Base-by-base conservation (phyloP, 78 protist genomes). In the Monocercomonoides exilis region DNA sequence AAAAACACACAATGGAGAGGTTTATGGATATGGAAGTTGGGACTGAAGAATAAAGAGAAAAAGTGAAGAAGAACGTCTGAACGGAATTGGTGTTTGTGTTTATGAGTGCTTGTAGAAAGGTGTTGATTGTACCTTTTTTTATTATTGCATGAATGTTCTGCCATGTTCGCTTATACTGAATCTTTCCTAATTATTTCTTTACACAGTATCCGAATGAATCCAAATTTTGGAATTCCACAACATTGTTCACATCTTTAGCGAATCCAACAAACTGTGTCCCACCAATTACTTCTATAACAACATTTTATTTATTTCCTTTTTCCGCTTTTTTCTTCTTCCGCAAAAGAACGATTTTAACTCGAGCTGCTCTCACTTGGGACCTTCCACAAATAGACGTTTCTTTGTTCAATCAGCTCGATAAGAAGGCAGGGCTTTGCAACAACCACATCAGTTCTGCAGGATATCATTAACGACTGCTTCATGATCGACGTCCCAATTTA, bases 261-360 rank as follows among this genome's bases (percentile, higher is more conserved):
- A 46, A 88, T n/a, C 93, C 86, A 86, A 91, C 54, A 54, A 81
- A 33, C 84, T 89, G 88, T 91, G 89, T 91, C 84, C 85, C 87
- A 77, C 89, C 93, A 6, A 91, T 91, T 54, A 89, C 93, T 34
- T 91, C 93, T 33, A 91, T 88, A 0, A 87, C 80, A 64, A 44
- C 77, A 34, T 21, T 32, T 29, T 21, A 21, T 21, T 21, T 11
- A 11, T 54, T 11, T 21, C 38, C 38, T 21, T 54, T 11, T 11
- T 11, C 38, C 70, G 70, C 38, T 11, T 11, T 32, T 11, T 11
- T 21, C 38, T 11, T 21, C 70, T 11, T 11, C 70, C 21, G 11
- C 38, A 21, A 11, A 21, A 21, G 38, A 21, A 11, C 70, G 70
- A 21, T 21, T 21, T 11, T 11, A 54, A 21, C 70, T 21, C 38